Evolutionary conservation across 345 rosid species (phyloP).

Genomic region (Corchorus olitorius): DNA sequence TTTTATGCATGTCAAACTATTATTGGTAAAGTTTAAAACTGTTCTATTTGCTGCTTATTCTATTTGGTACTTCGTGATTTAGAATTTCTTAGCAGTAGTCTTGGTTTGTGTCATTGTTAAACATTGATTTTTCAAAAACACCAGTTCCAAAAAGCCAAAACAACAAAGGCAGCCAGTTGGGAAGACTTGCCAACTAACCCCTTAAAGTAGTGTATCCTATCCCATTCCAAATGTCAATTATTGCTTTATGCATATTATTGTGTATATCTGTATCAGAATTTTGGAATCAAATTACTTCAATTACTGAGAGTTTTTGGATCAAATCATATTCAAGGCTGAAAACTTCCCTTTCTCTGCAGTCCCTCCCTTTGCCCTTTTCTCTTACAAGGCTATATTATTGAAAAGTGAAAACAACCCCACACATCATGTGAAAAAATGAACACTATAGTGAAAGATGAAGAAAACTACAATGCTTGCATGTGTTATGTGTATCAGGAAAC

Average conservation of each 20-base stretch:
- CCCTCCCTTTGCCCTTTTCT: too few relatives aligned
- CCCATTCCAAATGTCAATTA: background rate
- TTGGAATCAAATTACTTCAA: too few relatives aligned
- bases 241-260: background rate
- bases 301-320: too few relatives aligned
- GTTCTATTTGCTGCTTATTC: too few relatives aligned
- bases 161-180: slow-evolving; percentile 19
- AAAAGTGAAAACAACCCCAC: slow-evolving; percentile 20
- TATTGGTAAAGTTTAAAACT: too few relatives aligned
- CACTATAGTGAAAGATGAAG: background rate
- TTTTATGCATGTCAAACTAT: too few relatives aligned
- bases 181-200: slow-evolving; percentile 30
- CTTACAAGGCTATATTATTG: background rate
- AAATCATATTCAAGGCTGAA: background rate
- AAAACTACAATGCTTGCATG: background rate
- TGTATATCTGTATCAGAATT: background rate
- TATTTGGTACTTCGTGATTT: too few relatives aligned
- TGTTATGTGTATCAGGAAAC: background rate
- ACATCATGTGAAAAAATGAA: slow-evolving; percentile 14
- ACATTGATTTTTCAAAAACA: slow-evolving; percentile 12
- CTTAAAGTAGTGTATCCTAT: background rate
- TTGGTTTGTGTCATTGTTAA: slow-evolving; percentile 7
- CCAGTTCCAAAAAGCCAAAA: background rate
- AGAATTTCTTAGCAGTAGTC: too few relatives aligned
- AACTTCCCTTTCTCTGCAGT: background rate